phyloP scores from a whole-genome alignment of 768 basidiomycete species.

The Leccinum longicurvipes region DNA sequence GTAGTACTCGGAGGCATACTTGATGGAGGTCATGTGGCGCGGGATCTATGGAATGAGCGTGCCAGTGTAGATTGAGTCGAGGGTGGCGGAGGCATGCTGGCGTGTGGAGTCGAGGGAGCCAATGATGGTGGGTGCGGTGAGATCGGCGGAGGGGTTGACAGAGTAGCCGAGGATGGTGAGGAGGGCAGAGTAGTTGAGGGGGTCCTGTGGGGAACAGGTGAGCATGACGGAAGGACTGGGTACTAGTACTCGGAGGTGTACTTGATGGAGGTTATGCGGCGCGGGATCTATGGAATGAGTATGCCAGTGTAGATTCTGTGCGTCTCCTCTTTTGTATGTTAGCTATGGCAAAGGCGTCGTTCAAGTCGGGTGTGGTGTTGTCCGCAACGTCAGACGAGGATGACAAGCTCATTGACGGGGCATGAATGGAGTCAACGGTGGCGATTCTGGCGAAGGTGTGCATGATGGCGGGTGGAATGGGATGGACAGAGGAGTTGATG shows the following conservation, averaged over 20 bases:
- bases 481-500: no score
- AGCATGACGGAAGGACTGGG: constrained; percentile 1
- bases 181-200: no score
- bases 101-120: constrained; percentile 74
- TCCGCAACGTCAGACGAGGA: no score
- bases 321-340: constrained; percentile 53
- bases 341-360: constrained; percentile 64
- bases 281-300: constrained; percentile 66
- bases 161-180: constrained; percentile 96
- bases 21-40: constrained; percentile 89
- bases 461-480: no score
- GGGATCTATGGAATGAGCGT: constrained; percentile 46
- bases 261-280: constrained; percentile 88
- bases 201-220: constrained; percentile 54
- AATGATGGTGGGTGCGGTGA: constrained; percentile 66
- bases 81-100: constrained; percentile 68
- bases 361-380: constrained; percentile 27
- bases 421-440: no score
- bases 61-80: constrained; percentile 60
- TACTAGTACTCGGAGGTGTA: no score
- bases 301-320: constrained; percentile 38
- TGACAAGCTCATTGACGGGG: no score
- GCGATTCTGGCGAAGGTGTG: no score
- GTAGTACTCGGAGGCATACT: constrained; percentile 49
- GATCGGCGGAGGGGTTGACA: constrained; percentile 87